These are phyloP conservation scores for Pontederia crassipes DNA, from an alignment of 176 grass and related monocot species.

Conservation along the genomic window DNA sequence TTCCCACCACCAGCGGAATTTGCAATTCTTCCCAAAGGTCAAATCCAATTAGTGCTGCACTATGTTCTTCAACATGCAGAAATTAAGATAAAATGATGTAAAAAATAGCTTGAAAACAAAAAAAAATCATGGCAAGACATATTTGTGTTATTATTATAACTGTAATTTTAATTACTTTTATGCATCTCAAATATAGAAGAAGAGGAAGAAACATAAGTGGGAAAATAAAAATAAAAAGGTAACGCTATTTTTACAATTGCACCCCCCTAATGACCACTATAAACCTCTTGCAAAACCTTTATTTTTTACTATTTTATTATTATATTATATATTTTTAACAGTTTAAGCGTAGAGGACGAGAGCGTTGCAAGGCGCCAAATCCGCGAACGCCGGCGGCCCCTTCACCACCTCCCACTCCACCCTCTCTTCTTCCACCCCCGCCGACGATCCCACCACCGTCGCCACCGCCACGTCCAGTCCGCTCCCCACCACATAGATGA, in stretches of 20 bases:
- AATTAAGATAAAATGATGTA: too few species aligned
- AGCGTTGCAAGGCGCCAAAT: conserved; percentile 66
- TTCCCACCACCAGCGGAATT: too few species aligned
- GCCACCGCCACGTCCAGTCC: conserved; percentile 71
- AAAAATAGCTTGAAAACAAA: too few species aligned
- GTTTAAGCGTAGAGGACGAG: conserved; percentile 56
- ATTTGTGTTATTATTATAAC: too few species aligned
- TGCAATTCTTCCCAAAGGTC: too few species aligned
- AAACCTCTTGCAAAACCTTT: conserved; percentile 1
- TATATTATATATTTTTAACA: neutral
- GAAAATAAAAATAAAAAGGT: conserved; percentile 5
- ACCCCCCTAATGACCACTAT: neutral
- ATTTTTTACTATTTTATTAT: neutral
- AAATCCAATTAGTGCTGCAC: too few species aligned
- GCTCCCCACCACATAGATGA: conserved; percentile 63
- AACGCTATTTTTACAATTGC: conserved; percentile 9
- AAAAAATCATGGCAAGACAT: too few species aligned
- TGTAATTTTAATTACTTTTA: too few species aligned
- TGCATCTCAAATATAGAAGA: too few species aligned
- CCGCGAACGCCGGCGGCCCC: conserved; percentile 59
- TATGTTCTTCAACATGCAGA: too few species aligned
- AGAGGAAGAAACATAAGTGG: neutral
- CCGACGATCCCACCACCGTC: conserved; percentile 10
- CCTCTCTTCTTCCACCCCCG: conserved; percentile 21
- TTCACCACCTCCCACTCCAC: conserved; percentile 88